Evolutionary conservation across 176 grass and related monocot genomes (phyloP).

Genomic region (Aegilops umbellulata): DNA sequence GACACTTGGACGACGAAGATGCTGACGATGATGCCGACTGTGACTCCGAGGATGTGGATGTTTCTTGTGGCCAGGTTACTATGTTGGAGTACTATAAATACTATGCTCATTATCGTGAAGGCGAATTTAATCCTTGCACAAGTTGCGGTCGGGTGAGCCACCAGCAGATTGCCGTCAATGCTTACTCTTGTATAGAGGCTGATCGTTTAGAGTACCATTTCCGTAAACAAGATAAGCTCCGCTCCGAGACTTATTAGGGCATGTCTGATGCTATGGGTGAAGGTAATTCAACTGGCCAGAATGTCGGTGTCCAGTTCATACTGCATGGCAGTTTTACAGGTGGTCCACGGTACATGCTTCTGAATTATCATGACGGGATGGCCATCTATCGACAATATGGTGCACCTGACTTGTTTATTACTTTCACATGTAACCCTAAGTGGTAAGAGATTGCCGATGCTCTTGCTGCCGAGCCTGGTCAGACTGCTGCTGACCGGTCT

Average conservation of each 20-base stretch:
- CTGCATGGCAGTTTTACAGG: no score
- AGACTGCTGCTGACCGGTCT: no score
- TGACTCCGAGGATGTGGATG: no score
- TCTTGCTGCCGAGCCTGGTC: no score
- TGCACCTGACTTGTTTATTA: no score
- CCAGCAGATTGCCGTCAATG: neutral
- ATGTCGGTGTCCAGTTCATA: neutral
- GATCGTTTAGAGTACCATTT: neutral
- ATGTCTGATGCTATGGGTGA: neutral
- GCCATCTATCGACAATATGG: no score
- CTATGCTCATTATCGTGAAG: neutral
- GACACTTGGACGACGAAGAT: no score
- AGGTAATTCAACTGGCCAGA: neutral
- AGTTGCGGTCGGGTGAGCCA: neutral
- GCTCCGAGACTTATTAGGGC: neutral
- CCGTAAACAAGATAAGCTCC: neutral
- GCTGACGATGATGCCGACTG: no score
- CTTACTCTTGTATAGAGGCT: neutral
- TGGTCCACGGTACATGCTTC: no score
- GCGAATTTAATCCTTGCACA: neutral
- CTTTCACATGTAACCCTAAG: no score
- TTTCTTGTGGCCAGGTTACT: neutral
- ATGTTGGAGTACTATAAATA: neutral
- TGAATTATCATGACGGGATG: no score
- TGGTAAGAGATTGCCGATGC: no score